Evolutionary conservation across 164 flowering plant genomes (phyloP).

Genomic region (Amborella trichopoda): DNA sequence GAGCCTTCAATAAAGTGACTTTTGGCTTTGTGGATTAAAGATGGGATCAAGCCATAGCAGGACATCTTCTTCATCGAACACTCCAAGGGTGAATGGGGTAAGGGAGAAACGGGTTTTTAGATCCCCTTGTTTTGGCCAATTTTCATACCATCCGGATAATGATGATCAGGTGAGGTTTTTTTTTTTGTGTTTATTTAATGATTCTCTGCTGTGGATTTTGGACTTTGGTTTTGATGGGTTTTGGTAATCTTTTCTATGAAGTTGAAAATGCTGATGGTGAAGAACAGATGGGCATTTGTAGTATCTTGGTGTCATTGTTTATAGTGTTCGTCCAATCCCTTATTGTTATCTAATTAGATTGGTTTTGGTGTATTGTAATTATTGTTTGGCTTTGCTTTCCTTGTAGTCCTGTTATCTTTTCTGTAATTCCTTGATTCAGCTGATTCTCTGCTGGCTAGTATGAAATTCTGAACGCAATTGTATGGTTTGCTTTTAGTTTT

Average conservation of each 20-base stretch:
- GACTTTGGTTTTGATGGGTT: background rate
- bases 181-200: background rate
- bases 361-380: too few species aligned
- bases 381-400: too few species aligned
- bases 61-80: constrained; percentile 6
- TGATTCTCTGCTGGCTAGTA: too few species aligned
- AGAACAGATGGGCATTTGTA: too few species aligned
- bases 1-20: too few species aligned
- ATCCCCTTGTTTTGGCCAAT: constrained; percentile 39
- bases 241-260: background rate
- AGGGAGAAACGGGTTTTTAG: constrained; percentile 29
- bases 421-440: too few species aligned
- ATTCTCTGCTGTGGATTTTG: background rate
- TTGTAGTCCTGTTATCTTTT: too few species aligned
- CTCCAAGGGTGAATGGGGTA: constrained; percentile 7
- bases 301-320: background rate
- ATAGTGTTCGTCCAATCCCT: background rate
- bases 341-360: too few species aligned
- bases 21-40: too few species aligned
- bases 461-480: too few species aligned
- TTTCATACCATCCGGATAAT: constrained; percentile 26
- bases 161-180: constrained; percentile 20
- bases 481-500: too few species aligned
- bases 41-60: constrained; percentile 10
- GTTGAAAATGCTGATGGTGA: too few species aligned